Conservation (phyloP, 805 yeast genomes). For the Ogataea corticis region DNA sequence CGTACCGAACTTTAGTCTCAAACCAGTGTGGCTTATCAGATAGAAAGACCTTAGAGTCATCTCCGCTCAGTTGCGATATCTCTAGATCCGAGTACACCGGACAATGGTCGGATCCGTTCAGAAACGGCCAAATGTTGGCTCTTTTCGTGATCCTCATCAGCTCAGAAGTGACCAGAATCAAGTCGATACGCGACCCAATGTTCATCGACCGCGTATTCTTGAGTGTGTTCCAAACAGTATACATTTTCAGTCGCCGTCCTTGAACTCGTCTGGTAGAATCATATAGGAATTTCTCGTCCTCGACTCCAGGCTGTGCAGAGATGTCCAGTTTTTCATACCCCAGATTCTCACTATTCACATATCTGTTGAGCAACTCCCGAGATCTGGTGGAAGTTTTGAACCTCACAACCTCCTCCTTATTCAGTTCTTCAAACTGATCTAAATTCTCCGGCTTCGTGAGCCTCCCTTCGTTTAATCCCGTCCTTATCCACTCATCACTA, state of each 20-base stretch:
- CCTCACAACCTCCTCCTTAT: slow-evolving; percentile 29
- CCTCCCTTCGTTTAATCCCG: slow-evolving; percentile 39
- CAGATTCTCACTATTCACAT: slow-evolving; percentile 28
- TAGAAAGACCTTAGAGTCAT: neutral
- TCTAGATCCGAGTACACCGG: slow-evolving; percentile 77
- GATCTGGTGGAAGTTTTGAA: slow-evolving; percentile 44
- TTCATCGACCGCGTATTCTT: slow-evolving; percentile 76
- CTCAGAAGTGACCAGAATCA: slow-evolving; percentile 53
- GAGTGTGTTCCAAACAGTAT: slow-evolving; percentile 90
- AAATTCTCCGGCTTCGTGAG: slow-evolving; percentile 31
- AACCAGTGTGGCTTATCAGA: slow-evolving; percentile 40
- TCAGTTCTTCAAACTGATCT: slow-evolving; percentile 37
- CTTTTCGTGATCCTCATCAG: slow-evolving; percentile 37
- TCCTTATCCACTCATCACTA: slow-evolving; percentile 67
- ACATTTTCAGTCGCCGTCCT: slow-evolving; percentile 63
- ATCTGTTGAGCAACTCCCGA: slow-evolving; percentile 47
- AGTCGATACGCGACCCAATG: slow-evolving; percentile 86
- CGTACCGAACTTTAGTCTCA: slow-evolving; percentile 55
- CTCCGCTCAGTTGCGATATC: slow-evolving; percentile 8
- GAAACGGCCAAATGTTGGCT: slow-evolving; percentile 63
- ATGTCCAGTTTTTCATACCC: no score
- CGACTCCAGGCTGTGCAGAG: neutral
- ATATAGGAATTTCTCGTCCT: slow-evolving; percentile 40
- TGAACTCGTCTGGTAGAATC: slow-evolving; percentile 62
- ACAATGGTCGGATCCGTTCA: slow-evolving; percentile 93